phyloP scores from a whole-genome alignment of 208 protist genomes.

The Trypanosoma cruzi region DNA sequence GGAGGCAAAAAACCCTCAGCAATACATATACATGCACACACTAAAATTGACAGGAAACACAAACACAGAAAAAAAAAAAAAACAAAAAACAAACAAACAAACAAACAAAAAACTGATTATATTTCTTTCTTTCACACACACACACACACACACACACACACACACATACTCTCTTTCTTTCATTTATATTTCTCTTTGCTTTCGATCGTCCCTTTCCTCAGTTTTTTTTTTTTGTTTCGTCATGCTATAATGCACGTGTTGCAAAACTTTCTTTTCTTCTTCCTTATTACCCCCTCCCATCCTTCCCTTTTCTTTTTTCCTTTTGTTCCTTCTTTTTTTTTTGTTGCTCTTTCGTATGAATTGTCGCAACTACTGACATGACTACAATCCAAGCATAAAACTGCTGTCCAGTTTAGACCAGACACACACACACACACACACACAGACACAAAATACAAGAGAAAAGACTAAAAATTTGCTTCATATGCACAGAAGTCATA shows the following conservation, averaged over 20 bases:
- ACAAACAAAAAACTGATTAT: neutral
- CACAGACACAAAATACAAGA: too few species aligned
- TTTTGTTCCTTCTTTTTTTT: neutral
- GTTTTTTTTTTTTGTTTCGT: neutral
- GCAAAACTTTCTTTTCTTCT: neutral
- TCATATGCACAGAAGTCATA: too few species aligned
- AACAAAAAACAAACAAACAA: neutral
- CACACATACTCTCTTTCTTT: too few species aligned
- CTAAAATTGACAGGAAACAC: conserved; percentile 7
- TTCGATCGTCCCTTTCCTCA: neutral
- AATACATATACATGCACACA: conserved; percentile 7
- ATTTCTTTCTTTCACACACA: neutral
- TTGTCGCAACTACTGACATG: too few species aligned
- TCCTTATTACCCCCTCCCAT: neutral
- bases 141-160: neutral
- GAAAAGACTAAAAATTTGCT: too few species aligned
- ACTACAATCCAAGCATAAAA: too few species aligned
- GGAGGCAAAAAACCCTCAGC: neutral
- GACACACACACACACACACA: too few species aligned
- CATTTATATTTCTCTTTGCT: too few species aligned
- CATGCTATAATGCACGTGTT: too few species aligned
- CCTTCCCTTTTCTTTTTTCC: neutral
- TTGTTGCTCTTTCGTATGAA: too few species aligned
- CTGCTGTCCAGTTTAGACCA: too few species aligned
- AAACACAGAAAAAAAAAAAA: conserved; percentile 16